A percentile compares a stretch with the other conserved stretches of the same genome.
These are phyloP conservation scores for Brassica incana DNA, from an alignment of 345 rosid species.

Conservation along the genomic window DNA sequence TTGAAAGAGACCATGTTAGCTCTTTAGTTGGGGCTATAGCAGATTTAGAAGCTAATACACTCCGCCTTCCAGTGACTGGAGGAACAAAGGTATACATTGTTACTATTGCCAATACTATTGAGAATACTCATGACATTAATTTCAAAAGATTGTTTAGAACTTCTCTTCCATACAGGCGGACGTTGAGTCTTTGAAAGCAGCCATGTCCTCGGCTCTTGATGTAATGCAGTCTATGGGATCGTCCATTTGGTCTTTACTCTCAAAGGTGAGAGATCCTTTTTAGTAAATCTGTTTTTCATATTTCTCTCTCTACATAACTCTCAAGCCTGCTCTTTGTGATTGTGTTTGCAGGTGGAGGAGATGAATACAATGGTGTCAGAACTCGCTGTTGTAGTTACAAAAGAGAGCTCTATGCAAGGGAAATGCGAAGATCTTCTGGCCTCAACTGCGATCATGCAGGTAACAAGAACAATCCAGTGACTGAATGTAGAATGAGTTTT, in stretches of 20 bases:
- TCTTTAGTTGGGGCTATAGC: conserved; percentile 79
- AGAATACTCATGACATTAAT: not conserved
- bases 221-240: conserved; percentile 92
- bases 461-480: conserved; percentile 31
- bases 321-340: not conserved
- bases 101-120: not conserved
- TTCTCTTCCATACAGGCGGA: conserved; percentile 60
- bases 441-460: conserved; percentile 76
- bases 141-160: conserved; percentile 15
- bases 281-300: not conserved
- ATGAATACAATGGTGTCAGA: conserved; percentile 66
- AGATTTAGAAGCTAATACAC: conserved; percentile 90
- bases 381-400: conserved; percentile 60
- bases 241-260: conserved; percentile 61
- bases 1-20: conserved; percentile 73
- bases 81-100: conserved; percentile 72
- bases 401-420: conserved; percentile 65
- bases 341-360: conserved; percentile 60
- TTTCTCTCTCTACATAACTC: not conserved
- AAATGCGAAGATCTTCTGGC: conserved; percentile 74
- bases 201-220: conserved; percentile 85
- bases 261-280: conserved; percentile 66
- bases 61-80: conserved; percentile 78
- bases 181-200: conserved; percentile 66
- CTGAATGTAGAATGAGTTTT: not conserved